These are phyloP conservation scores for Beauveria rudraprayagi DNA, from an alignment of 2,329 filamentous ascomycete genomes.

Conservation along the genomic window DNA sequence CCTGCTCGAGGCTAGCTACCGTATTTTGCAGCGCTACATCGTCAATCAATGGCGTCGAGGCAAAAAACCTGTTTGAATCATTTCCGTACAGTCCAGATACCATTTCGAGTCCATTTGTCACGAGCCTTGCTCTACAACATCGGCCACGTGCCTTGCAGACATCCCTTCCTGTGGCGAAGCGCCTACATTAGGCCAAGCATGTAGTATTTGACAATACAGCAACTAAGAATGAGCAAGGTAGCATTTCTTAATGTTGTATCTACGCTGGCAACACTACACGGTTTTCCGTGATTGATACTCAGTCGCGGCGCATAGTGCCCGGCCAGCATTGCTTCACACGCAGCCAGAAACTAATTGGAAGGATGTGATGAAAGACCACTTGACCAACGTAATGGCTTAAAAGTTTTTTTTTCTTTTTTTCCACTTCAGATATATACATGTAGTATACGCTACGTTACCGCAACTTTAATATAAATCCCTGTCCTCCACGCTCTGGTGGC, in stretches of 20 bases:
- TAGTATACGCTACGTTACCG: conserved; percentile 9
- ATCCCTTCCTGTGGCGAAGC: neutral
- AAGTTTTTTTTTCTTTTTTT: neutral
- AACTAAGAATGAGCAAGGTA: neutral
- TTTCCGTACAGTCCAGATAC: neutral
- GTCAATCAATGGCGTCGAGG: neutral
- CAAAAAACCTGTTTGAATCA: too few relatives aligned
- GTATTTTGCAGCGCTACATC: conserved; percentile 1
- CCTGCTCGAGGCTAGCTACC: neutral
- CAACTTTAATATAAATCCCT: conserved; percentile 4
- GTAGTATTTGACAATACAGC: neutral
- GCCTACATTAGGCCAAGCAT: neutral
- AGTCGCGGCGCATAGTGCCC: neutral
- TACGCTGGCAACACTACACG: too few relatives aligned
- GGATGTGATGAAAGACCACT: neutral
- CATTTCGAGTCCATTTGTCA: neutral
- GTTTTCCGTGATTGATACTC: neutral
- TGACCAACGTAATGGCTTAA: neutral
- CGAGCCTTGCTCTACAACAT: neutral
- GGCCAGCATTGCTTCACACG: too few relatives aligned
- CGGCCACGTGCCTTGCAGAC: too few relatives aligned
- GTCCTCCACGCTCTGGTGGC: neutral
- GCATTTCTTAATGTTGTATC: neutral
- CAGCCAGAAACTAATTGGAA: neutral
- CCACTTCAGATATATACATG: neutral